A percentile compares a stretch with the other conserved stretches of the same genome.
These are phyloP conservation scores for Yamadazyma akitaensis DNA, from an alignment of 805 yeast species.

Conservation along the genomic window DNA sequence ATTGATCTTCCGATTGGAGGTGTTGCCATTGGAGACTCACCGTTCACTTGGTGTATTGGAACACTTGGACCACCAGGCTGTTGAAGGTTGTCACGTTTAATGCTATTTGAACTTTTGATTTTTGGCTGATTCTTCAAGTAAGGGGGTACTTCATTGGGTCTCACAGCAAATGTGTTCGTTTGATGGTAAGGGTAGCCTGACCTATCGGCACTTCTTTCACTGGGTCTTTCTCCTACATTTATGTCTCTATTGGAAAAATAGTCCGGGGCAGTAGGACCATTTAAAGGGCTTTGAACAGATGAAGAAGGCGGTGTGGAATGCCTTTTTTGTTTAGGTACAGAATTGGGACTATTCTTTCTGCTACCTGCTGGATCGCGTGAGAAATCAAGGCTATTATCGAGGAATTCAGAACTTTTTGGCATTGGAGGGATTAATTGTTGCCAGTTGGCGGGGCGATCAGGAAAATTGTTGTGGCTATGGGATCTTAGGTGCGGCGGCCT, in stretches of 20 bases:
- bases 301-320: conserved; percentile 9
- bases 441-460: conserved; percentile 9
- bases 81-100: background rate
- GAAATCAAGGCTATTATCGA: conserved; percentile 9
- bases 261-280: background rate
- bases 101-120: conserved; percentile 5
- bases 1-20: background rate
- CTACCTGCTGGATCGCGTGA: conserved; percentile 9
- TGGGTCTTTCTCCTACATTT: background rate
- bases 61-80: background rate
- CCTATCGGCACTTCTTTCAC: background rate
- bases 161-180: conserved; percentile 8
- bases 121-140: conserved; percentile 6
- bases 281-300: background rate
- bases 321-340: background rate
- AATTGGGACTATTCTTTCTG: background rate
- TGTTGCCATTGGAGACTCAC: background rate
- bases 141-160: conserved; percentile 7
- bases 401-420: conserved; percentile 5
- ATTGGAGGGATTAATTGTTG: conserved; percentile 16
- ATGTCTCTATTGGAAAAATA: background rate
- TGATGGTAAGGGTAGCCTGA: conserved; percentile 6
- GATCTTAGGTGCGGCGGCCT: conserved; percentile 10
- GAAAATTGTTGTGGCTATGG: conserved; percentile 8
- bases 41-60: background rate